These are phyloP conservation scores for Pleurotus salmoneostramineus DNA, from an alignment of 768 basidiomycete species.

Conservation along the genomic window DNA sequence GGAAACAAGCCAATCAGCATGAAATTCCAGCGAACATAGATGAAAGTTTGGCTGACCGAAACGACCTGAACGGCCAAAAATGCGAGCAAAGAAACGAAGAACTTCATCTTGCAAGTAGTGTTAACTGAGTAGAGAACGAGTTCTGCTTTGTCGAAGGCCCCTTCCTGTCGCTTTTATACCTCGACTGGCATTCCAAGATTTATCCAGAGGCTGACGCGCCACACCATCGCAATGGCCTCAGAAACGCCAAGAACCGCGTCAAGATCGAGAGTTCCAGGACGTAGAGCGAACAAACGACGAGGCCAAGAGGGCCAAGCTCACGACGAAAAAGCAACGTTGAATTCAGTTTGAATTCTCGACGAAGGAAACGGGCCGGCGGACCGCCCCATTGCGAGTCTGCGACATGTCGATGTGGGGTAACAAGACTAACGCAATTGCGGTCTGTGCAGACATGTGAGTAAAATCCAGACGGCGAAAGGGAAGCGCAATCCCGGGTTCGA, in stretches of 20 bases:
- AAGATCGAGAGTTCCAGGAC: neutral
- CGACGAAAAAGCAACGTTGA: neutral
- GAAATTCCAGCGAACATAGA: neutral
- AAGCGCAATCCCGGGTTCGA: too few relatives aligned
- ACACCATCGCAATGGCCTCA: neutral
- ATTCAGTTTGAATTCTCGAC: too few relatives aligned
- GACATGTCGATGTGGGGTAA: neutral
- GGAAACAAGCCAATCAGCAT: neutral
- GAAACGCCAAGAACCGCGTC: neutral
- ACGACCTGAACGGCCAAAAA: constrained; percentile 15
- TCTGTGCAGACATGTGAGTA: too few relatives aligned
- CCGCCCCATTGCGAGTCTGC: neutral
- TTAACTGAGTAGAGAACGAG: constrained; percentile 5
- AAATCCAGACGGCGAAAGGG: too few relatives aligned
- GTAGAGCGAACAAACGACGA: constrained; percentile 3
- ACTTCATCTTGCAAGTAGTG: constrained; percentile 15
- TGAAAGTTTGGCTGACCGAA: constrained; percentile 5
- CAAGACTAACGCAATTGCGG: too few relatives aligned
- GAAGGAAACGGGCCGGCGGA: neutral
- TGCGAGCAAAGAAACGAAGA: constrained; percentile 16
- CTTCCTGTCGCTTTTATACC: neutral
- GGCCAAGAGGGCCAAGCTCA: constrained; percentile 5
- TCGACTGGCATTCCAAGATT: neutral
- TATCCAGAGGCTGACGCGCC: neutral
- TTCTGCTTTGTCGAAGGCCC: constrained; percentile 1